Base-by-base conservation (phyloP, 2,329 filamentous ascomycete species). In the Parasarocladium wereldwijsianum region DNA sequence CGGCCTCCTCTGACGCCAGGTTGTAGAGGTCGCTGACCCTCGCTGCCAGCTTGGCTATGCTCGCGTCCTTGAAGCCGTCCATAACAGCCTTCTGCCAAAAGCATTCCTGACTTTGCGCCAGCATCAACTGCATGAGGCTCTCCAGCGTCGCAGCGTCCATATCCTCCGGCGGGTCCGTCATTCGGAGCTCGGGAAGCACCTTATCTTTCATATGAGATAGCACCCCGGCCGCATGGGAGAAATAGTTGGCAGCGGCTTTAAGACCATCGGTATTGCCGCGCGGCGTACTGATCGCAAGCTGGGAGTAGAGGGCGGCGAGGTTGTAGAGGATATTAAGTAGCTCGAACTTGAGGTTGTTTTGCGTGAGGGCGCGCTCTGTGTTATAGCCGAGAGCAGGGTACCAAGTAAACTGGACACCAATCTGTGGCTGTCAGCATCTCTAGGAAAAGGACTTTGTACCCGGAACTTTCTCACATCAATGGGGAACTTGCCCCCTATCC, bases 31-130 rank as follows among this genome's bases (percentile, higher is more conserved):
- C 90, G 3, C 83, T 92, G 4, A 96, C 85, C 36, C 84, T 56
- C 0, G 84, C 84, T 4, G 90, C 86, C 12, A 98, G 64, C 49
- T 92, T 90, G 3, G 90, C 82, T 37, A 98, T 93, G 1, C 79
- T 83, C 2, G 75, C 80, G 49, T 98, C 90, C 51, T 93, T 94
- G 56, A 93, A 74, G 15, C 77, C 76, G 48, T 94, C 87, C 60
- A 92, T 86, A 34, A 93, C 86, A 1, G 90, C 87, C 50, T 93
- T 96, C 42, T 90, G 80, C 90, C 90, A 98, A 54, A 90, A 96
- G 49, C 86, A 96, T 56, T 98, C 90, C 48, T 98, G 90, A 17
- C 80, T 86, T 50, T 98, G 85, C 1, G 86, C 87, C 8, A 98
- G 66, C 50, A 93, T 73, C 17, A 98, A 64, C 49, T 87, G 72